Conservation (phyloP, 805 yeast species). For the Wickerhamiella occidentalis region DNA sequence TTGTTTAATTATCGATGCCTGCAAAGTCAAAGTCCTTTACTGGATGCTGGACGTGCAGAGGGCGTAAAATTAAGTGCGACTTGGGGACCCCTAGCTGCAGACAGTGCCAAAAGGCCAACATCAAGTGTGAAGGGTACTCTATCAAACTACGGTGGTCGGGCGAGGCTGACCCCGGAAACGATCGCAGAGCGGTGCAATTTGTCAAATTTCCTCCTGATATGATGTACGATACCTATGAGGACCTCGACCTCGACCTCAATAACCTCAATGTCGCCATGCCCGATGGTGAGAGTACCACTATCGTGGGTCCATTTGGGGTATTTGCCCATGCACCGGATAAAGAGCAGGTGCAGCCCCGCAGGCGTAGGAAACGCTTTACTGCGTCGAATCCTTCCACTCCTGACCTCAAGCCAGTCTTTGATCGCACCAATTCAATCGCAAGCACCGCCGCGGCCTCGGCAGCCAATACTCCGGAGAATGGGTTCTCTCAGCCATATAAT, state of each 20-base stretch:
- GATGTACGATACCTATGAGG: conserved; percentile 61
- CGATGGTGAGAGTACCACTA: conserved; percentile 36
- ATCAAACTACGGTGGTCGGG: conserved; percentile 68
- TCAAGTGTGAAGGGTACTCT: conserved; percentile 71
- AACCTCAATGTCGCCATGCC: conserved; percentile 39
- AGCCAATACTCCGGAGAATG: not conserved
- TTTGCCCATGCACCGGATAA: conserved; percentile 28
- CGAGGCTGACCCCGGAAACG: conserved; percentile 16
- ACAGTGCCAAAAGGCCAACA: conserved; percentile 55
- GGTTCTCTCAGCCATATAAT: not conserved
- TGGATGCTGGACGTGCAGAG: conserved; percentile 82
- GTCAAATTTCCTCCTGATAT: conserved; percentile 54
- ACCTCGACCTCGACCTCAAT: conserved; percentile 61
- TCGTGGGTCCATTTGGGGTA: conserved; percentile 74
- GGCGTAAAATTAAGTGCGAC: conserved; percentile 73
- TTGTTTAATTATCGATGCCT: conserved; percentile 18
- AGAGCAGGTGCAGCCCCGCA: not conserved
- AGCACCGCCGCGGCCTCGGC: not conserved
- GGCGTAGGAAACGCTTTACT: not conserved
- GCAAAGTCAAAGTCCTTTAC: conserved; percentile 60
- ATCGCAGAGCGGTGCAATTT: conserved; percentile 47
- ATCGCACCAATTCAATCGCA: not conserved
- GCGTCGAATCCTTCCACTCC: not conserved
- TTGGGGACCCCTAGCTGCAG: conserved; percentile 54
- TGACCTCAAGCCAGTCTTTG: not conserved